phyloP scores from a whole-genome alignment of 1,284 basidiomycete genomes.

The Ceratobasidium papillatum region DNA sequence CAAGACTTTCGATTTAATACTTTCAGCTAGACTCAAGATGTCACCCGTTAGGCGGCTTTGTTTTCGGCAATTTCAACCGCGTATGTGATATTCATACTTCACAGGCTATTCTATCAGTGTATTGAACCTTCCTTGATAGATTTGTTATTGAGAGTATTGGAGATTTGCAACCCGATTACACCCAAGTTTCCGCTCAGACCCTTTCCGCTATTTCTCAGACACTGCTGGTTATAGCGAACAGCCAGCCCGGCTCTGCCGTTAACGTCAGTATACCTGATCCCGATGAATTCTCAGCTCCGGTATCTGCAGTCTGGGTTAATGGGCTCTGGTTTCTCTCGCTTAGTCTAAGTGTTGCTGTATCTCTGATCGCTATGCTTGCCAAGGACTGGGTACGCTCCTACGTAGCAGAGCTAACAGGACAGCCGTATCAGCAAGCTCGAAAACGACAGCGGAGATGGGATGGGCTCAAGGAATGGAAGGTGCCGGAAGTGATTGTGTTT shows the following conservation, averaged over 20 bases:
- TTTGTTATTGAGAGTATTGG: slow-evolving; percentile 10
- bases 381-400: background rate
- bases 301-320: slow-evolving; percentile 9
- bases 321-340: slow-evolving; percentile 15
- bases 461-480: slow-evolving; percentile 8
- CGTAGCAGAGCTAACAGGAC: no score
- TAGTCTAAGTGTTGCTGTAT: background rate
- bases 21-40: background rate
- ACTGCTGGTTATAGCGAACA: background rate
- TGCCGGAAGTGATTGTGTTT: background rate
- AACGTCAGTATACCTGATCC: background rate
- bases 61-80: slow-evolving; percentile 19
- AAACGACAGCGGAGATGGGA: slow-evolving; percentile 15
- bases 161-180: background rate
- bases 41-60: background rate
- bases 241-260: background rate
- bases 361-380: background rate
- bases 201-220: background rate
- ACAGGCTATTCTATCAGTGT: background rate
- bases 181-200: background rate
- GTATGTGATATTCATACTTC: background rate
- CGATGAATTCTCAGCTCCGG: background rate
- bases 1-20: background rate
- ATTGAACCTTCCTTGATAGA: background rate
- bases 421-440: slow-evolving; percentile 4